phyloP scores from a whole-genome alignment of 1,284 basidiomycete genomes.

The Irpex sp. region DNA sequence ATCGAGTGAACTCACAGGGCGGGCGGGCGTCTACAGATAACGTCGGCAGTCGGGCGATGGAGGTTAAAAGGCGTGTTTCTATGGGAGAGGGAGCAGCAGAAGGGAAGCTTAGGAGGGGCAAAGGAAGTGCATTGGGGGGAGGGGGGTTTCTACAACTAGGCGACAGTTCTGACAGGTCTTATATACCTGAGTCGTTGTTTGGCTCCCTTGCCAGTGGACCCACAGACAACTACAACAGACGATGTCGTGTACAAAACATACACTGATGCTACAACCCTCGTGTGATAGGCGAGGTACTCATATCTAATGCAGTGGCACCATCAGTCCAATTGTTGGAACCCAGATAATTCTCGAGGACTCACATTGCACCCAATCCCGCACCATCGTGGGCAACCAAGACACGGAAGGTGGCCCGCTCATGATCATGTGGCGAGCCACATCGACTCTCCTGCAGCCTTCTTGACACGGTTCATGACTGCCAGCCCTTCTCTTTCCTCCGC shows the following conservation, averaged over 20 bases:
- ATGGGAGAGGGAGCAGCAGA: not conserved
- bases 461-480: conserved; percentile 97
- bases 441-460: conserved; percentile 80
- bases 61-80: not conserved
- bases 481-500: conserved; percentile 80
- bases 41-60: not conserved
- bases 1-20: not conserved
- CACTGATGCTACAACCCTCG: not conserved
- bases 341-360: not conserved
- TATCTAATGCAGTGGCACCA: not conserved
- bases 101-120: not conserved
- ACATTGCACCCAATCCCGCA: not conserved
- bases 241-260: not conserved
- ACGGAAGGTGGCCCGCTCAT: too few species aligned
- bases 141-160: not conserved
- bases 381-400: not conserved
- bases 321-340: not conserved
- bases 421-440: conserved; percentile 30
- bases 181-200: conserved; percentile 2
- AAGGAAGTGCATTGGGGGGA: not conserved
- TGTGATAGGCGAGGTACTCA: not conserved
- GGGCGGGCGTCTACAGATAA: not conserved
- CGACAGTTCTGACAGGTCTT: not conserved
- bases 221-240: conserved; percentile 5
- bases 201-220: conserved; percentile 3